Percentiles rank a stretch among this genome's conserved stretches.
Conservation (phyloP, 495 filamentous ascomycete species). For the Sporormia fimetaria region DNA sequence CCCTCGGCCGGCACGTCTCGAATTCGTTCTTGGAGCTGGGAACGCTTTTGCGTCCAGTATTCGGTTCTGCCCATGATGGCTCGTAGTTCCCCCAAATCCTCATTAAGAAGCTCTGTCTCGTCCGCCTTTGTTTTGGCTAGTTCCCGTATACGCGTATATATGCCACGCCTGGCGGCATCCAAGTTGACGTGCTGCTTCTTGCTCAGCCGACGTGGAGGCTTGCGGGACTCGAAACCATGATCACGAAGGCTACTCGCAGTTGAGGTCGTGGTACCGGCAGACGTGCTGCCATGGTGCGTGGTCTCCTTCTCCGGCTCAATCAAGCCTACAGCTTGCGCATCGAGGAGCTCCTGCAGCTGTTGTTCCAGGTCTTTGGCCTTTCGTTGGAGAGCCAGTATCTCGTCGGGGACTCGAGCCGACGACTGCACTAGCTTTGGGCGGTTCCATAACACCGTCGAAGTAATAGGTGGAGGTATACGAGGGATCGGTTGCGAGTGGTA, state of each 20-base stretch:
- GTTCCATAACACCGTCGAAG: slow-evolving; percentile 14
- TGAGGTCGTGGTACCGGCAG: slow-evolving; percentile 42
- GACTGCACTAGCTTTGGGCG: slow-evolving; percentile 5
- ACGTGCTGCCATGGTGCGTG: slow-evolving; percentile 31
- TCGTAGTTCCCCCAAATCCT: slow-evolving; percentile 47
- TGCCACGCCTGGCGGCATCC: slow-evolving; percentile 55
- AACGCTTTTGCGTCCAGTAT: slow-evolving; percentile 44
- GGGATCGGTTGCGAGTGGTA: slow-evolving; percentile 8
- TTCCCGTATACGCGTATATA: slow-evolving; percentile 59
- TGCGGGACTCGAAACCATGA: slow-evolving; percentile 22
- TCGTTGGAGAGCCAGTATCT: slow-evolving; percentile 36
- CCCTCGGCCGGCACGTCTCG: slow-evolving; percentile 40
- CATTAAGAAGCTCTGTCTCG: slow-evolving; percentile 50
- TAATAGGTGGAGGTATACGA: slow-evolving; percentile 18
- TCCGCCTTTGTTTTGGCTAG: slow-evolving; percentile 61
- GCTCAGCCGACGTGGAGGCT: slow-evolving; percentile 43
- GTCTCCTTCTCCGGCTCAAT: slow-evolving; percentile 36
- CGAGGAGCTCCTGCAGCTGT: slow-evolving; percentile 68
- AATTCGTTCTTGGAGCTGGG: slow-evolving; percentile 39
- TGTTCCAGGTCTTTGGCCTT: slow-evolving; percentile 54
- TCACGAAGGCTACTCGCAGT: slow-evolving; percentile 31
- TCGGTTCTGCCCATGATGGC: slow-evolving; percentile 49
- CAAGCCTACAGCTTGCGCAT: slow-evolving; percentile 73
- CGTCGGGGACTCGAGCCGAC: slow-evolving; percentile 20
- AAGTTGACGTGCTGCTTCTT: slow-evolving; percentile 44